A percentile compares a stretch with the other conserved stretches of the same genome.
phyloP scores from a whole-genome alignment of 495 filamentous ascomycete species.

The Chaetomium tenue region DNA sequence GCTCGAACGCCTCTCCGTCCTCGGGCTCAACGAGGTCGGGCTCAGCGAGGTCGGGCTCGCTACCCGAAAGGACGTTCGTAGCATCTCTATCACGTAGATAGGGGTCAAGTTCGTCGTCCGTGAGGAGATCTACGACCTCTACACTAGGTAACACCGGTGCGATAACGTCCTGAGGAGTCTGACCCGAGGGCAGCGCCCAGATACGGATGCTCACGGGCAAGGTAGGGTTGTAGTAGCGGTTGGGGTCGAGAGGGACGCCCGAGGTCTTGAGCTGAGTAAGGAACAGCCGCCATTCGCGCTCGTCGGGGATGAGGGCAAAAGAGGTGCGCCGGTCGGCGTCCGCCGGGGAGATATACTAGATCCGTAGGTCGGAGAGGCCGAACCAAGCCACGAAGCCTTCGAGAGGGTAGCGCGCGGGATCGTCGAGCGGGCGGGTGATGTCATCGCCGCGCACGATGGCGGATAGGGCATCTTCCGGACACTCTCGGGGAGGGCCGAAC shows the following conservation, averaged over 20 bases:
- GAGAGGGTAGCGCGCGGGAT: slow-evolving; percentile 5
- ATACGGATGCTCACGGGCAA: slow-evolving; percentile 7
- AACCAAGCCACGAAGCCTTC: not conserved
- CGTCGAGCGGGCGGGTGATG: slow-evolving; percentile 9
- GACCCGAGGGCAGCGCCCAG: slow-evolving; percentile 3
- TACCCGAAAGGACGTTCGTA: not conserved
- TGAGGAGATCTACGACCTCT: slow-evolving; percentile 12
- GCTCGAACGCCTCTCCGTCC: slow-evolving; percentile 10
- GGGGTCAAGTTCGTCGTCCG: slow-evolving; percentile 12
- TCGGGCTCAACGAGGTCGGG: not conserved
- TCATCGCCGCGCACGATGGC: slow-evolving; percentile 4
- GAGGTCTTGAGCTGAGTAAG: slow-evolving; percentile 9
- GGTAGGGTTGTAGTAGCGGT: slow-evolving; percentile 8
- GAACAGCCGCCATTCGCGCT: slow-evolving; percentile 11
- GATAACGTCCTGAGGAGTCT: not conserved
- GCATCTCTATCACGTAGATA: not conserved
- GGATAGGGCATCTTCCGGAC: slow-evolving; percentile 2
- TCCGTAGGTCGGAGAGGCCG: slow-evolving; percentile 4
- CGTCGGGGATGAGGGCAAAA: slow-evolving; percentile 7
- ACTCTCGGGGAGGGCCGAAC: slow-evolving; percentile 1
- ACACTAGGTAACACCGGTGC: not conserved
- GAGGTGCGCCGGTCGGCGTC: slow-evolving; percentile 6
- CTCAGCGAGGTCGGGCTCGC: slow-evolving; percentile 2
- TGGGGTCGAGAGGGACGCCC: slow-evolving; percentile 9
- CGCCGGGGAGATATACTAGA: slow-evolving; percentile 9